Evolutionary conservation across 2,329 filamentous ascomycete genomes (phyloP).

Genomic region (Aspergillus ustus): DNA sequence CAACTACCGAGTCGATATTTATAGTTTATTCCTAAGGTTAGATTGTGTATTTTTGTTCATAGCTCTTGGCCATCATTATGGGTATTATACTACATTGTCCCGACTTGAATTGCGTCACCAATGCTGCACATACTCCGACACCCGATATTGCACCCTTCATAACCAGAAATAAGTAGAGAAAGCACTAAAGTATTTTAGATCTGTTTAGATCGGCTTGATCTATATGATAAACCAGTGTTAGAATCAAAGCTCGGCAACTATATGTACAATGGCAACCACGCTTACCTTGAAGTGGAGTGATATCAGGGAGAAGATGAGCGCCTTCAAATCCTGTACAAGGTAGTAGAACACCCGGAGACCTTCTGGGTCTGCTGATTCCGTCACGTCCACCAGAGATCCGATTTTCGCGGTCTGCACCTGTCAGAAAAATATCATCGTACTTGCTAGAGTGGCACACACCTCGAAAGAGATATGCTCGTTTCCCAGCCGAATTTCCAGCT

Average conservation of each 20-base stretch:
- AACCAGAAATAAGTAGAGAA: neutral
- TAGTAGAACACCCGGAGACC: constrained; percentile 98
- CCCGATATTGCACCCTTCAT: neutral
- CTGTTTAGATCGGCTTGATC: constrained; percentile 57
- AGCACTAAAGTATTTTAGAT: neutral
- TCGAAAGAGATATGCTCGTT: constrained; percentile 98
- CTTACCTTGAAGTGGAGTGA: constrained; percentile 91
- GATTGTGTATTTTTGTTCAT: neutral
- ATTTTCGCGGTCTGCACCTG: constrained; percentile 86
- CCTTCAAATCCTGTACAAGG: constrained; percentile 95
- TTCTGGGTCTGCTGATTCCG: constrained; percentile 93
- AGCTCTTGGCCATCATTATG: constrained; percentile 5
- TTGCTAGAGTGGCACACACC: constrained; percentile 54
- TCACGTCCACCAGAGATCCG: constrained; percentile 93
- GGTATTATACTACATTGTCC: neutral
- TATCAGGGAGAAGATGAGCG: constrained; percentile 93
- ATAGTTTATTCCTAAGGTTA: neutral
- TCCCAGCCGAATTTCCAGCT: constrained; percentile 90
- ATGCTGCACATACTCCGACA: neutral
- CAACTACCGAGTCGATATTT: neutral
- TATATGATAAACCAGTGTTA: constrained; percentile 30
- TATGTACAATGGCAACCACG: neutral
- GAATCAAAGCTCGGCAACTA: constrained; percentile 3
- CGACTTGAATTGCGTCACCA: neutral
- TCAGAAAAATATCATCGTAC: neutral